Conservation (phyloP, 805 yeast species). For the Debaryomyces prosopidis region DNA sequence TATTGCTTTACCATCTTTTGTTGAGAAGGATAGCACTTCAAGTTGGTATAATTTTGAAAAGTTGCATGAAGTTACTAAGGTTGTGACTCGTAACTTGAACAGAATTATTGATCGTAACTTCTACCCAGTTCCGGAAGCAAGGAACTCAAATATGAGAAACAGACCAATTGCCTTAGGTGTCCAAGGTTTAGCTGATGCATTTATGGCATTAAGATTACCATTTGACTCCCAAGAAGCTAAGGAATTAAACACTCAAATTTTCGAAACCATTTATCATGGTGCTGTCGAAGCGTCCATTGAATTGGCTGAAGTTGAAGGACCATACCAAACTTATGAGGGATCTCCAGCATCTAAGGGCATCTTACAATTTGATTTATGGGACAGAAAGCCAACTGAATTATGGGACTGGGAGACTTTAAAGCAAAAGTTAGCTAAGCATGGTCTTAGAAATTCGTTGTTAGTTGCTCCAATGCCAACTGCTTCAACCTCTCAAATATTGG, state of each 20-base stretch:
- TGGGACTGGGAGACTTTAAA: constrained; percentile 62
- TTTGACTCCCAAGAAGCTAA: constrained; percentile 59
- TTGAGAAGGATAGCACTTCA: constrained; percentile 42
- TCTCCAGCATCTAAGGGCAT: constrained; percentile 62
- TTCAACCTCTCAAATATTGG: constrained; percentile 63
- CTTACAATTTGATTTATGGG: constrained; percentile 60
- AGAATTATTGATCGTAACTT: constrained; percentile 56
- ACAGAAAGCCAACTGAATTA: constrained; percentile 56
- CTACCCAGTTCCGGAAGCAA: constrained; percentile 58
- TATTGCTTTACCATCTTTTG: constrained; percentile 57
- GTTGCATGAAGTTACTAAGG: constrained; percentile 55
- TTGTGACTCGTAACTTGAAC: constrained; percentile 55
- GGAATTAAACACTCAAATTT: constrained; percentile 57
- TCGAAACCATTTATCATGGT: constrained; percentile 62
- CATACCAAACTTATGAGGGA: constrained; percentile 52
- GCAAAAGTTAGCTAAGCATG: constrained; percentile 47
- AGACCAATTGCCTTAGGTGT: constrained; percentile 67
- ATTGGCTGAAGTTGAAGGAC: constrained; percentile 51
- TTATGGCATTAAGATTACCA: constrained; percentile 55
- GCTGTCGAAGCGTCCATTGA: constrained; percentile 59
- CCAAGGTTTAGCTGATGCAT: constrained; percentile 62
- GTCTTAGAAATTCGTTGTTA: constrained; percentile 57
- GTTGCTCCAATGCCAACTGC: constrained; percentile 72
- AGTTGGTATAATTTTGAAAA: constrained; percentile 56
- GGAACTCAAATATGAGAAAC: constrained; percentile 53